These are phyloP conservation scores for Seiridium cupressi DNA, from an alignment of 2,329 filamentous ascomycete genomes.

Conservation along the genomic window DNA sequence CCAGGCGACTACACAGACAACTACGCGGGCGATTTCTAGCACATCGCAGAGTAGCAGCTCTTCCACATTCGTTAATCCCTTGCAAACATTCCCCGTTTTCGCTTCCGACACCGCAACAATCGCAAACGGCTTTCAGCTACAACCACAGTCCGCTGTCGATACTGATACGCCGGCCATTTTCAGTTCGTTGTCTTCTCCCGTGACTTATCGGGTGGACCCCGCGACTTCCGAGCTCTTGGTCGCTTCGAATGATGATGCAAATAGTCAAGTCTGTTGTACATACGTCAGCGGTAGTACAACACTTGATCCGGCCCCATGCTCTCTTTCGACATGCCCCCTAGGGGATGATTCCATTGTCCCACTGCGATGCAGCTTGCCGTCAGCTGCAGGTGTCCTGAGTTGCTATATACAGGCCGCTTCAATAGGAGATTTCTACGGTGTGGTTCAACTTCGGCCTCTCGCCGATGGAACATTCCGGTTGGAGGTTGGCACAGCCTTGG, in stretches of 20 bases:
- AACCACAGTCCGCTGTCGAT: background rate
- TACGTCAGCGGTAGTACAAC: background rate
- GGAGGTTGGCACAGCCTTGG: background rate
- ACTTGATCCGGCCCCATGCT: background rate
- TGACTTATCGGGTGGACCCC: background rate
- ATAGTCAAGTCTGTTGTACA: background rate
- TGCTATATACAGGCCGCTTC: background rate
- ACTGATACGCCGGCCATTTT: background rate
- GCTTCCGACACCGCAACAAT: background rate
- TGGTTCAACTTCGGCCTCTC: background rate
- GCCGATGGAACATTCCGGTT: background rate
- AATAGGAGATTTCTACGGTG: background rate
- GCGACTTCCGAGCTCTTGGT: background rate
- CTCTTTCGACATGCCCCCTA: background rate
- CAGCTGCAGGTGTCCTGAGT: background rate
- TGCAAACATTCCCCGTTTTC: background rate
- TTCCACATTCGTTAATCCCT: background rate
- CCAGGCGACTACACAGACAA: background rate
- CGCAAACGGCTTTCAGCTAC: background rate
- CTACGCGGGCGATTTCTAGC: background rate
- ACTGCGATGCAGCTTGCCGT: background rate
- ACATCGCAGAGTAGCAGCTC: background rate
- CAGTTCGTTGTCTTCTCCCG: background rate
- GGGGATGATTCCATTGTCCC: background rate
- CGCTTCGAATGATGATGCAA: no score